These are phyloP conservation scores for Amorphotheca resinae DNA, from an alignment of 495 filamentous ascomycete species.

Conservation along the genomic window DNA sequence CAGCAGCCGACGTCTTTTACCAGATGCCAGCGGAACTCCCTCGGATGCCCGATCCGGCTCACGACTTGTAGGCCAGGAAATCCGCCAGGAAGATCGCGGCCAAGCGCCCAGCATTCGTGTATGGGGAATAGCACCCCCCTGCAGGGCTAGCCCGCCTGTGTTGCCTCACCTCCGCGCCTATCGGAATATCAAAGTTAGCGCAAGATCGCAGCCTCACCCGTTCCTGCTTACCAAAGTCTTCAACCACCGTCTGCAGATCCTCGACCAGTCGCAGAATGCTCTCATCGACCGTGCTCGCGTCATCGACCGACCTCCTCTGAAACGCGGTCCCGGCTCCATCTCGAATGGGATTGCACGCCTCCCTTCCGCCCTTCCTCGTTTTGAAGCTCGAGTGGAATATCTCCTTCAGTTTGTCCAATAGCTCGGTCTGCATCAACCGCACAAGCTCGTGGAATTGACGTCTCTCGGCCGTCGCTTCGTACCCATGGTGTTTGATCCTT, in stretches of 20 bases:
- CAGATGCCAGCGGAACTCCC: no score
- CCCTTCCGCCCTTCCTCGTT: constrained; percentile 18
- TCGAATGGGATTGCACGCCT: constrained; percentile 20
- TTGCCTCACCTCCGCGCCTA: no score
- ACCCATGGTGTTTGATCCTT: constrained; percentile 7
- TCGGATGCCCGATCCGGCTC: no score
- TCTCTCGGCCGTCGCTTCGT: constrained; percentile 6
- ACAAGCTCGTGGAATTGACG: constrained; percentile 12
- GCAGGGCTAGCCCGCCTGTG: no score
- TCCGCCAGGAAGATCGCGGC: constrained; percentile 19
- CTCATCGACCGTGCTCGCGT: constrained; percentile 1
- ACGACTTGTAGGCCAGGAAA: no score
- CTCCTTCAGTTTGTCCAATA: constrained; percentile 20
- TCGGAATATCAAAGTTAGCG: no score
- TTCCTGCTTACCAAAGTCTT: constrained; percentile 12
- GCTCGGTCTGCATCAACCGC: constrained; percentile 13
- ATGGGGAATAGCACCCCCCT: no score
- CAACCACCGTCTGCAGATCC: constrained; percentile 7
- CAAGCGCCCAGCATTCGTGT: constrained; percentile 13
- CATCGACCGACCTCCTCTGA: constrained; percentile 3
- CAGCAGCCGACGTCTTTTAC: no score
- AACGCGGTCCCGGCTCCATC: constrained; percentile 18
- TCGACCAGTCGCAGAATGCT: constrained; percentile 7
- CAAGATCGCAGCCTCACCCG: no score
- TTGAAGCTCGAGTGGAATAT: constrained; percentile 22